Percentiles rank a stretch among this genome's conserved stretches.
Evolutionary conservation across 371 early-diverging fungal genomes (phyloP).

Genomic region (Mucor racemosus): DNA sequence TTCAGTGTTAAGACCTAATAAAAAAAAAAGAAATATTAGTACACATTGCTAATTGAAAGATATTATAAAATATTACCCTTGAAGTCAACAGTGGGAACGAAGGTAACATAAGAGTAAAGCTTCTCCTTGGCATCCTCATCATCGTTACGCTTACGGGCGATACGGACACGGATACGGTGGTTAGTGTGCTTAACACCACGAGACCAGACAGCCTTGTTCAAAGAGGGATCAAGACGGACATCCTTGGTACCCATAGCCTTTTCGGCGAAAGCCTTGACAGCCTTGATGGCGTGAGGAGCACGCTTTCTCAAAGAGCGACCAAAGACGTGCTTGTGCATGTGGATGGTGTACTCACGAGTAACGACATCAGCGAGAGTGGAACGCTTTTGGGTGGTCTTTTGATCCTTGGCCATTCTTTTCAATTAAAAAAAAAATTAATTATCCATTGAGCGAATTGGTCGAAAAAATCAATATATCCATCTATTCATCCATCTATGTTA

Average conservation of each 20-base stretch:
- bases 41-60: not conserved
- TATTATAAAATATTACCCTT: slow-evolving; percentile 62
- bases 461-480: slow-evolving; percentile 1
- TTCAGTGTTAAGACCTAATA: slow-evolving; percentile 18
- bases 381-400: slow-evolving; percentile 58
- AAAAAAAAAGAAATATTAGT: not conserved
- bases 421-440: not conserved
- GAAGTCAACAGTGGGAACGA: slow-evolving; percentile 85
- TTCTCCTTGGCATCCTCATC: slow-evolving; percentile 93
- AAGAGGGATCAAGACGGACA: slow-evolving; percentile 79
- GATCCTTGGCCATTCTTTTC: slow-evolving; percentile 51
- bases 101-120: slow-evolving; percentile 89
- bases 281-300: slow-evolving; percentile 93
- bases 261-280: slow-evolving; percentile 84
- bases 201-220: slow-evolving; percentile 88
- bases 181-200: slow-evolving; percentile 90
- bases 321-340: slow-evolving; percentile 90
- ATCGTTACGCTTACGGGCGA: slow-evolving; percentile 93
- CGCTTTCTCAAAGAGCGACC: slow-evolving; percentile 94
- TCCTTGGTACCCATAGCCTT: slow-evolving; percentile 90
- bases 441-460: not conserved
- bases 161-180: slow-evolving; percentile 92
- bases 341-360: slow-evolving; percentile 94
- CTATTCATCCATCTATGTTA: not conserved
- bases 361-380: slow-evolving; percentile 74